phyloP scores from a whole-genome alignment of 148 eudicot genomes.

The Selenicereus undatus region DNA sequence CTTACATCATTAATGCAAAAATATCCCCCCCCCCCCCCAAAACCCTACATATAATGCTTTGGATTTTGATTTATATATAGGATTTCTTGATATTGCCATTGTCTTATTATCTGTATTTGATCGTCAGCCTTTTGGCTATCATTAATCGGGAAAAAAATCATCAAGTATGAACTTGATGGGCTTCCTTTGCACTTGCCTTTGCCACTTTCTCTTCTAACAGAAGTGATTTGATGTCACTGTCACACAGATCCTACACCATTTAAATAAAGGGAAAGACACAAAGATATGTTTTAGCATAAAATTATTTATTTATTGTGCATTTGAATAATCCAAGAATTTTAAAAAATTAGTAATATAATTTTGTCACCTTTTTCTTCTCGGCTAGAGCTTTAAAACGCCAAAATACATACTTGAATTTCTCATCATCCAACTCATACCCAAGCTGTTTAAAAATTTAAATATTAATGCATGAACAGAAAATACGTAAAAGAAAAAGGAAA shows the following conservation, averaged over 20 bases:
- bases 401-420: background rate
- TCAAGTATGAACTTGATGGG: background rate
- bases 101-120: too few relatives aligned
- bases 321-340: background rate
- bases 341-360: background rate
- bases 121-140: too few relatives aligned
- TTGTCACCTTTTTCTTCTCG: background rate
- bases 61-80: background rate
- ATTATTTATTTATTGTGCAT: background rate
- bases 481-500: too few relatives aligned
- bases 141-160: too few relatives aligned
- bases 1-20: background rate
- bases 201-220: background rate
- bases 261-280: background rate
- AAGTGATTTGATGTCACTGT: conserved; percentile 3
- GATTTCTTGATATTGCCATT: too few relatives aligned
- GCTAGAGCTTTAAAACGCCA: background rate
- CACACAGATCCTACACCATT: background rate
- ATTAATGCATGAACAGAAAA: background rate
- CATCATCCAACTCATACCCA: conserved; percentile 6
- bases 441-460: background rate
- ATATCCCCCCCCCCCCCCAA: background rate
- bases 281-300: background rate
- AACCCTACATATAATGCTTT: background rate
- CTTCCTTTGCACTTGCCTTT: background rate